Base-by-base conservation (phyloP, 163 green algal species). In the Trebouxiophyceae sp. region DNA sequence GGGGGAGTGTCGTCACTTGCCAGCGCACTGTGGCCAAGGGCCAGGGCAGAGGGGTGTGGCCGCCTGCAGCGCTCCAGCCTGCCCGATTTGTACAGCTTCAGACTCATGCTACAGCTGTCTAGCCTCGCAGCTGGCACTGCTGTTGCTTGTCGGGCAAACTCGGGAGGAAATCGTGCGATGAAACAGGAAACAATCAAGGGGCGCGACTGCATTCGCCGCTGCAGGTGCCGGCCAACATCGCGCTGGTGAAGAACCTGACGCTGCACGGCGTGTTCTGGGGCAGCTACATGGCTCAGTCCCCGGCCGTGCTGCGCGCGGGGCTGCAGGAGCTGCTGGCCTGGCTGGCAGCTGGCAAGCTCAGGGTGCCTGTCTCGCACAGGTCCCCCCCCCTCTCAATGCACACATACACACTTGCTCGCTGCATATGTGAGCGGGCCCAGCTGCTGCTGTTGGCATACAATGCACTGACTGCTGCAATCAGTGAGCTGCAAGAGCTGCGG, bases 171-270 rank as follows among this genome's bases (percentile, higher is more conserved):
- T n/a, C n/a, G n/a, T n/a, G n/a, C n/a, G n/a, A n/a, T n/a, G n/a
- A n/a, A n/a, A n/a, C n/a, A n/a, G n/a, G n/a, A n/a, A n/a, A n/a
- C n/a, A n/a, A n/a, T n/a, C n/a, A n/a, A n/a, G n/a, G n/a, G n/a
- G n/a, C n/a, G n/a, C n/a, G n/a, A n/a, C n/a, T n/a, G n/a, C n/a
- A n/a, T n/a, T n/a, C n/a, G n/a, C 8, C 32, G 8, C 71, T 77
- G 32, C 70, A 76, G 45, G 67, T 89, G 20, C 33, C 73, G 2
- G 66, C 81, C 31, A 92, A 90, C 71, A 72, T 88, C 26, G 70
- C 69, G 2, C 71, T 91, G 23, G 84, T 92, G 2, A 92, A 91
- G 75, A 92, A 92, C 68, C 57, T 83, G 27, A 88, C 84, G 5
- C 46, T 87, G 5, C 85, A 89, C 66, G 85, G 85, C 24, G 62